Conservation (phyloP, 768 basidiomycete genomes). For the Xanthoconium purpureum region DNA sequence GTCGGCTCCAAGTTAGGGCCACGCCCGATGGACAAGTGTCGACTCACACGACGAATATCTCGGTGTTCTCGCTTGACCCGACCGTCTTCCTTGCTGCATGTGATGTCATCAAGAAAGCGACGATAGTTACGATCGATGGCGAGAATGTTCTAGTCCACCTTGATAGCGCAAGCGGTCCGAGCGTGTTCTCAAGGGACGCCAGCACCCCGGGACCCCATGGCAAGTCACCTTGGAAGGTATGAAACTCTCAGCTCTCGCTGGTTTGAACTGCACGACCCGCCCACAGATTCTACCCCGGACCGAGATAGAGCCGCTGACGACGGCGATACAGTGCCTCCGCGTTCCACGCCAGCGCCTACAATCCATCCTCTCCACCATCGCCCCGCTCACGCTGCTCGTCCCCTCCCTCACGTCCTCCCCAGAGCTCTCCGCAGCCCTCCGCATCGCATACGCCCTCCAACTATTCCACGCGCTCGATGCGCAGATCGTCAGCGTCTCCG, state of each 20-base stretch:
- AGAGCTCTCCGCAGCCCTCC: slow-evolving; percentile 54
- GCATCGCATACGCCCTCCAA: slow-evolving; percentile 66
- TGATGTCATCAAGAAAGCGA: neutral
- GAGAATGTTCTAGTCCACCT: neutral
- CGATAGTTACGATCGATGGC: slow-evolving; percentile 14
- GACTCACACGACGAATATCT: slow-evolving; percentile 26
- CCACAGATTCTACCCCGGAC: slow-evolving; percentile 8
- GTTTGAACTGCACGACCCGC: neutral
- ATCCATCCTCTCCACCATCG: slow-evolving; percentile 53
- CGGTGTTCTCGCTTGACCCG: slow-evolving; percentile 21
- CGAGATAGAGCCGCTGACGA: neutral
- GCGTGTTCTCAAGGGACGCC: slow-evolving; percentile 12
- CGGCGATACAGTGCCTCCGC: neutral
- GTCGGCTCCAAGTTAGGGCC: slow-evolving; percentile 20
- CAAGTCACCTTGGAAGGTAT: slow-evolving; percentile 25
- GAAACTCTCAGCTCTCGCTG: neutral
- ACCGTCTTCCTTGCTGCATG: neutral
- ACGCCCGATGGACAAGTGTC: slow-evolving; percentile 3
- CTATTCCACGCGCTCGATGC: slow-evolving; percentile 70
- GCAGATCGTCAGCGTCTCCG: slow-evolving; percentile 47
- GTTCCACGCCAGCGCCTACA: slow-evolving; percentile 49
- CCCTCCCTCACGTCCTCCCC: slow-evolving; percentile 33
- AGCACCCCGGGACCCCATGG: neutral
- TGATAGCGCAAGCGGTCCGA: neutral
- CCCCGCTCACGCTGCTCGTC: slow-evolving; percentile 56